Base-by-base conservation (phyloP, 1,139 yeast species). In the Suhomyces maxii region DNA sequence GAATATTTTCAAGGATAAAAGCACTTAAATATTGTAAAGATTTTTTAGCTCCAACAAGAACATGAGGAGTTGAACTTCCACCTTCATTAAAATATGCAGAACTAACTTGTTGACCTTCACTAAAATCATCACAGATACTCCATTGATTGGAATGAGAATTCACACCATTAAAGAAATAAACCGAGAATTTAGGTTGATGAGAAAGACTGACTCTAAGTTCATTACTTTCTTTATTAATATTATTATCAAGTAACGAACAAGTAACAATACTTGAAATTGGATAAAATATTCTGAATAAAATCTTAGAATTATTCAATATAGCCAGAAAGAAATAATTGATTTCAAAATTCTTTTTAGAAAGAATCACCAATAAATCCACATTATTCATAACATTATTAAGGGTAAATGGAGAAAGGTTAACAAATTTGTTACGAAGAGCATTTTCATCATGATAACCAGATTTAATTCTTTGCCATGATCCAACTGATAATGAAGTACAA, bases 81-180 rank as follows among this genome's bases (percentile, higher is more conserved):
- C 77, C 77, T 31, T 76, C 87, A 12, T 82, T 82, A 38, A 72
- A 67, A 58, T 71, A 80, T 0, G 93, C 91, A 51, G 73, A 77
- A 48, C 82, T 80, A 10, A 86, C 93, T 60, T 86, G 91, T 57
- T 84, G 89, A 25, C 88, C 90, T 56, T 86, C 93, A 49, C 89
- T 83, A 56, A 86, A 86, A 64, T 86, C 95, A 50, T 86, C 93
- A 64, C 93, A 86, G 26, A 85, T 82, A 2, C 87, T 82, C 95
- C 95, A 86, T 58, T 84, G 89, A 60, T 86, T 85, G 35, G 78
- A 66, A 51, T 73, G 71, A 39, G 79, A 69, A 60, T 73, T 54
- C 65, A 71, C 69, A 9, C 81, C 82, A 54, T 76, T 72, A 56
- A 72, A 72, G 60, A 86, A 86, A 58, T 82, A 84, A 1, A 86